phyloP scores from a whole-genome alignment of 768 basidiomycete species.

The Rhizopogon vinicolor region DNA sequence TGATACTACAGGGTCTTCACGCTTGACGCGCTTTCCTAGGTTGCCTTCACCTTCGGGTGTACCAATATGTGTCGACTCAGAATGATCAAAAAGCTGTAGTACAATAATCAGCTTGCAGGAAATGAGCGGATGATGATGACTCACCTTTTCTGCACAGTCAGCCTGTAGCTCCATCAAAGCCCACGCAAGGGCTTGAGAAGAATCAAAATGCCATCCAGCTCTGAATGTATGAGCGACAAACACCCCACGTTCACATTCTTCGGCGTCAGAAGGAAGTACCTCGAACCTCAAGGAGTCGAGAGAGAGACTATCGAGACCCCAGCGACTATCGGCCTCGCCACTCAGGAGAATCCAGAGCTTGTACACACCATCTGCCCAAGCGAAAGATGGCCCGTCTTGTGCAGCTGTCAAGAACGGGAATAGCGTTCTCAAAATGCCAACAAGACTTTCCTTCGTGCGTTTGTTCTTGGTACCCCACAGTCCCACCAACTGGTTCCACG shows the following conservation, averaged over 20 bases:
- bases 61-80: constrained; percentile 47
- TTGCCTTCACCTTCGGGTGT: constrained; percentile 25
- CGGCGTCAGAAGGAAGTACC: constrained; percentile 13
- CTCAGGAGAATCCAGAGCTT: constrained; percentile 54
- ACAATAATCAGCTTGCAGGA: constrained; percentile 2
- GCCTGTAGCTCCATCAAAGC: constrained; percentile 74
- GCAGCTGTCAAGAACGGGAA: constrained; percentile 63
- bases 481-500: constrained; percentile 61
- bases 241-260: constrained; percentile 25
- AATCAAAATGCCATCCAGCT: constrained; percentile 69
- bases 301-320: constrained; percentile 62
- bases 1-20: constrained; percentile 55
- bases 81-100: constrained; percentile 56
- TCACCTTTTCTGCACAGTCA: constrained; percentile 68
- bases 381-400: constrained; percentile 25
- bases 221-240: constrained; percentile 67
- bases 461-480: constrained; percentile 82
- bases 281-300: constrained; percentile 64
- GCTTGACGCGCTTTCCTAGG: constrained; percentile 46
- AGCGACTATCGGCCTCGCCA: constrained; percentile 57
- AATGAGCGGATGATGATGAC: constrained; percentile 4
- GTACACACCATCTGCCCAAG: constrained; percentile 43
- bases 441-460: constrained; percentile 70
- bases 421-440: constrained; percentile 66
- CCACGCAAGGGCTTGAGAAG: constrained; percentile 73